Evolutionary conservation across 345 rosid genomes (phyloP), one percentile per base, ranked within the genome.

Genomic region (Gossypium bickii): DNA sequence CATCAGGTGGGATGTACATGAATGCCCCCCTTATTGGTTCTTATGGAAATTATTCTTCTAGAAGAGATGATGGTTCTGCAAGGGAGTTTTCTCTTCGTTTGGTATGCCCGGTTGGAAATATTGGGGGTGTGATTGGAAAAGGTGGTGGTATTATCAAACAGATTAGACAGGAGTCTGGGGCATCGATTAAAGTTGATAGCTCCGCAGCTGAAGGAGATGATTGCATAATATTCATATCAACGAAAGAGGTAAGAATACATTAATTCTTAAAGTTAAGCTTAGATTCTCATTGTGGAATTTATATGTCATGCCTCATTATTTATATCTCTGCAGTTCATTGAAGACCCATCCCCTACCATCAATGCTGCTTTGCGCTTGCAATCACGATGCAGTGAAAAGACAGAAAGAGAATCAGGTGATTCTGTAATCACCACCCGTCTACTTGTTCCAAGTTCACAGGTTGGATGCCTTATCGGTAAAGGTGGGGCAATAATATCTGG

Each of bases 401-500:
- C 79, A 12, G 94, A 82, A 78, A 83, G 84, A 79, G 94, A 90
- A 55, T 85, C 94, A 2, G 88, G 82, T 44, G 82, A 86, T 58
- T 69, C 86, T 58, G 80, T 85, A 59, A 82, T 84, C 77, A 84
- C 88, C 16, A 90, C 91, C 41, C 91, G 88, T 58, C 75, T 90
- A 67, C 88, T 90, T 74, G 88, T 90, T 41, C 90, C 94, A 7
- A 82, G 89, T 73, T 84, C 88, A 59, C 88, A 84, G 74, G 86
- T 88, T 72, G 91, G 91, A 52, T 90, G 94, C 77, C 94, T 90
- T 57, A 86, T 90, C 67, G 94, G 94, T 59, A 87, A 87, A 77
- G 89, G 94, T 38, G 94, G 94, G 76, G 83, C 87, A 52, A 84
- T 88, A 77, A 85, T 88, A 71, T 84, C 90, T 80, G 98, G 93